Base-by-base conservation (phyloP, 1,139 yeast species). In the Geotrichum aggregatum region DNA sequence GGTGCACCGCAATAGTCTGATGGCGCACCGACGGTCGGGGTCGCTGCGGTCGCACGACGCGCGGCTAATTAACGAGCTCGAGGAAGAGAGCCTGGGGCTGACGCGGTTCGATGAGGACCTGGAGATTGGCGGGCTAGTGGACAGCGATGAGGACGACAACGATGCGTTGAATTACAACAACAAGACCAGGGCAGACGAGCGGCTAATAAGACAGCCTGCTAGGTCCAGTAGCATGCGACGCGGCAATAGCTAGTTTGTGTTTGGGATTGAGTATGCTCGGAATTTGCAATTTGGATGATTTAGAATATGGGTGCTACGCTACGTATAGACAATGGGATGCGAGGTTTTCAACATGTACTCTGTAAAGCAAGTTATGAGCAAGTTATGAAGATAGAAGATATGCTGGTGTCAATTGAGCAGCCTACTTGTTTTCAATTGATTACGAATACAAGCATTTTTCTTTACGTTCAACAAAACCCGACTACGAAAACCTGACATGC, bases 1-100 rank as follows among this genome's bases (percentile, higher is more conserved):
- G 47, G 47, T 68, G 38, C 66, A 63, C 45, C 73, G 80, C 58
- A 68, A 71, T 58, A 71, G 74, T 22, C 49, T 70, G 33, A 66
- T 67, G 54, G 21, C 11, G 21, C 72, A 65, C 47, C 61, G 66
- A 18, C 62, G 71, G 31, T 59, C 67, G 47, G 66, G 59, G 18
- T 64, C 69, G 5, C 48, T 65, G 21, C 56, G 70, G n/a, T 60
- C 58, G 11, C 68, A 65, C 11, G 65, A 61, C 38, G 67, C 69
- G 13, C 52, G 66, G 21, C 52, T 64, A 44, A 54, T 59, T 24
- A 56, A 63, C 44, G 61, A 59, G 14, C 58, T 61, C 34, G 72
- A 65, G 61, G 77, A 61, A 62, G 69, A 63, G 55, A 46, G 48
- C 16, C 66, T 59, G 54, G 73, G 68, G 38, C 57, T 69, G 34